Base-by-base conservation (phyloP, 2,329 filamentous ascomycete species). In the Seiridium cupressi region DNA sequence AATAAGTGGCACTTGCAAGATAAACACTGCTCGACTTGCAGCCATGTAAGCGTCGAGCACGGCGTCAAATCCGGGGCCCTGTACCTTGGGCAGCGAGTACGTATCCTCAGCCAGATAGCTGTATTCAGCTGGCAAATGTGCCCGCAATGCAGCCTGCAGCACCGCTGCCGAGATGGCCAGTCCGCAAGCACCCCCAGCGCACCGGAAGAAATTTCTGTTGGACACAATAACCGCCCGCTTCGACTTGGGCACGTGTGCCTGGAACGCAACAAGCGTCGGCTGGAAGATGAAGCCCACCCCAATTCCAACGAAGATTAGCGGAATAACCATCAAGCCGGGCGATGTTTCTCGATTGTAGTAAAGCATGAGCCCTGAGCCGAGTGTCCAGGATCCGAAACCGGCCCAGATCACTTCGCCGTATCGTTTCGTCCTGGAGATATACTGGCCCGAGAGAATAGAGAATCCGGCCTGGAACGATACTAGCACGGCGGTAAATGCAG, bases 171-270 rank as follows among this genome's bases (percentile, higher is more conserved):
- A 84, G 7, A 87, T 73, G 0, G 84, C 84, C 0, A 89, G 77
- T 0, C 86, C 85, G 11, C 81, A 76, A 1, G 85, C 77, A 32
- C 85, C 86, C 8, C 87, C 86, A 3, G 85, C 73, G 51, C 80
- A 82, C 6, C 87, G 81, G 61, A 88, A 77, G 67, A 89, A 89
- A 64, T 89, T 89, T 1, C 86, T 78, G 56, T 83, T 81, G 2
- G 83, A 84, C 42, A 87, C 88, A 26, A 87, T 81, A 1, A 89
- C 82, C 1, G 87, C 86, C 26, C 86, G 79, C 48, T 88, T 81
- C 0, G 79, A 72, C 67, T 84, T 85, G 1, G 77, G 74, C 31
- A 78, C 81, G 68, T 88, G 84, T 0, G 84, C 83, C 67, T 87
- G 84, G 11, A 84, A 69, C 1, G 85, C 86, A 4, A 88, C 79